Conservation (phyloP, 148 eudicot genomes). For the Chenopodium album region DNA sequence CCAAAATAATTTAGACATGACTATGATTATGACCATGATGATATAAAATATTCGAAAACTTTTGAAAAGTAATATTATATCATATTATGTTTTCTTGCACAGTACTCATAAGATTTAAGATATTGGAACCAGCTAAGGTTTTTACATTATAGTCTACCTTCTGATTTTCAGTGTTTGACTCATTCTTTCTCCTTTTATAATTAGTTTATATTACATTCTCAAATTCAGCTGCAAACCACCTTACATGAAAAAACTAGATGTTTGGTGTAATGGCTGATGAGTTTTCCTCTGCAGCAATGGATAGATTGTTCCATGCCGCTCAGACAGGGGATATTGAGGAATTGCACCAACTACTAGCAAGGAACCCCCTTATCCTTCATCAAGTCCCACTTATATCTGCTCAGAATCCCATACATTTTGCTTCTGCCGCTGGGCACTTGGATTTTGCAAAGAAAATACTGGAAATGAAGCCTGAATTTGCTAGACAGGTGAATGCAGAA, state of each 20-base stretch:
- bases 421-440: slow-evolving; percentile 40
- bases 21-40: background rate
- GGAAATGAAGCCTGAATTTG: slow-evolving; percentile 34
- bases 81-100: background rate
- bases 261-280: background rate
- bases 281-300: slow-evolving; percentile 18
- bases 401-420: slow-evolving; percentile 41
- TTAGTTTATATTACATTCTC: background rate
- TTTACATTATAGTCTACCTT: background rate
- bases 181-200: background rate
- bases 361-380: slow-evolving; percentile 34
- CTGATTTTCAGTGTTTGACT: background rate
- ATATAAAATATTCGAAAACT: background rate
- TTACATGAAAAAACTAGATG: background rate
- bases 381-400: slow-evolving; percentile 20
- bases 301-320: slow-evolving; percentile 30
- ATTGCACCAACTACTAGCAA: slow-evolving; percentile 27
- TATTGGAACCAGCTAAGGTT: background rate
- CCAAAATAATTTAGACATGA: background rate
- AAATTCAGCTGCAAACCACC: background rate
- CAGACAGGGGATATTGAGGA: slow-evolving; percentile 31
- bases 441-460: slow-evolving; percentile 32
- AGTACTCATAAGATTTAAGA: background rate
- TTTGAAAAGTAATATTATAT: background rate
- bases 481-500: slow-evolving; percentile 41